Conservation (phyloP, 2,329 filamentous ascomycete genomes). For the Xylariales sp. region DNA sequence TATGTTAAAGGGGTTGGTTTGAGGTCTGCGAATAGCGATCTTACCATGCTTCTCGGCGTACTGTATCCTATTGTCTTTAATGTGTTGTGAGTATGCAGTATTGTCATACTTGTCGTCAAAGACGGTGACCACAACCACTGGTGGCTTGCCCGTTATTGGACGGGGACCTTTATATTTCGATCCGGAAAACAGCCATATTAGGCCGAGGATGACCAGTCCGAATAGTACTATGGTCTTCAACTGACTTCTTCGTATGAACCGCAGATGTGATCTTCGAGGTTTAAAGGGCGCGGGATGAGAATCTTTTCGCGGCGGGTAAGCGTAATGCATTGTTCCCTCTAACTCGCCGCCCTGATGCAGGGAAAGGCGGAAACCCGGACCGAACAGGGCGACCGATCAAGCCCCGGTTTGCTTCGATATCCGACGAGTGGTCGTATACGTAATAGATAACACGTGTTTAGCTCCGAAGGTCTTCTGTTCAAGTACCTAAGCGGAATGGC, state of each 20-base stretch:
- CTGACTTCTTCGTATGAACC: conserved; percentile 70
- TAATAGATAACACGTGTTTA: conserved; percentile 16
- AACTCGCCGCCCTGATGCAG: conserved; percentile 18
- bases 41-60: conserved; percentile 90
- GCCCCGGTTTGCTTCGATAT: conserved; percentile 17
- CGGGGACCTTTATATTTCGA: conserved; percentile 50
- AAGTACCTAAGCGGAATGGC: conserved; percentile 12
- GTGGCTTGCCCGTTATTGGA: conserved; percentile 63
- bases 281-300: conserved; percentile 80
- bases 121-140: conserved; percentile 85
- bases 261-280: conserved; percentile 66
- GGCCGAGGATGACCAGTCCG: conserved; percentile 63
- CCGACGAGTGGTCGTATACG: conserved; percentile 4
- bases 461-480: conserved; percentile 17
- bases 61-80: conserved; percentile 83
- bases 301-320: conserved; percentile 85
- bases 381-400: conserved; percentile 2
- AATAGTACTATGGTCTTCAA: conserved; percentile 68
- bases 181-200: conserved; percentile 70
- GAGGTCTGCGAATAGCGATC: background rate
- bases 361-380: conserved; percentile 5
- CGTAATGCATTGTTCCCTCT: conserved; percentile 79
- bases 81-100: conserved; percentile 74
- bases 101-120: conserved; percentile 76
- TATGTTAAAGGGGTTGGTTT: conserved; percentile 6